These are phyloP conservation scores for Urostyla sp. DNA, from an alignment of 73 alveolate species.

Conservation along the genomic window DNA sequence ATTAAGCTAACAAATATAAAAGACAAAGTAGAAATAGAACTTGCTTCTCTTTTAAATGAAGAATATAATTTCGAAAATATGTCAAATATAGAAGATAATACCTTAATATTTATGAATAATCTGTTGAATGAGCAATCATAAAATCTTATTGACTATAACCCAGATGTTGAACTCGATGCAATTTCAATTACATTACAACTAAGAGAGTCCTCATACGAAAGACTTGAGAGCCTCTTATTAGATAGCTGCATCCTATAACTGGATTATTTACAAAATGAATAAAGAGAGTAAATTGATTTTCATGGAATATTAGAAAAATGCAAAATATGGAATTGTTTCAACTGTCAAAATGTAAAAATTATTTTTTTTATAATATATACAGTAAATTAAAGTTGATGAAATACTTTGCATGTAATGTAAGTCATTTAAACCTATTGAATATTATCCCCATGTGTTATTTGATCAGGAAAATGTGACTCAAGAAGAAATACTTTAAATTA, in stretches of 20 bases:
- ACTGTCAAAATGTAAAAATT: constrained; percentile 3
- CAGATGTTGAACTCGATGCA: constrained; percentile 20
- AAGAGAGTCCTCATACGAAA: constrained; percentile 46
- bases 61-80: constrained; percentile 18
- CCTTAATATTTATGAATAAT: constrained; percentile 29
- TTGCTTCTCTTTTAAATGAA: constrained; percentile 25
- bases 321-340: constrained; percentile 8
- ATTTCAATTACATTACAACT: constrained; percentile 40
- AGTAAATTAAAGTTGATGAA: not conserved
- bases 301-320: constrained; percentile 21
- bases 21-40: not conserved
- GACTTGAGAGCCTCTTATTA: not conserved
- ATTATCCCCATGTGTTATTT: constrained; percentile 2
- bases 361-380: not conserved
- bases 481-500: not conserved
- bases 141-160: constrained; percentile 2
- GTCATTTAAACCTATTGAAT: constrained; percentile 34
- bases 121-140: constrained; percentile 16
- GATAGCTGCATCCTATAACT: constrained; percentile 11
- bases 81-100: constrained; percentile 39
- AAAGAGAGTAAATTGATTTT: not conserved
- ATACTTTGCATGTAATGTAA: constrained; percentile 27
- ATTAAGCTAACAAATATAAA: not conserved
- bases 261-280: constrained; percentile 11
- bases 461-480: constrained; percentile 31